These are phyloP conservation scores for Didymella sp. DNA, from an alignment of 2,329 filamentous ascomycete species.

Conservation along the genomic window DNA sequence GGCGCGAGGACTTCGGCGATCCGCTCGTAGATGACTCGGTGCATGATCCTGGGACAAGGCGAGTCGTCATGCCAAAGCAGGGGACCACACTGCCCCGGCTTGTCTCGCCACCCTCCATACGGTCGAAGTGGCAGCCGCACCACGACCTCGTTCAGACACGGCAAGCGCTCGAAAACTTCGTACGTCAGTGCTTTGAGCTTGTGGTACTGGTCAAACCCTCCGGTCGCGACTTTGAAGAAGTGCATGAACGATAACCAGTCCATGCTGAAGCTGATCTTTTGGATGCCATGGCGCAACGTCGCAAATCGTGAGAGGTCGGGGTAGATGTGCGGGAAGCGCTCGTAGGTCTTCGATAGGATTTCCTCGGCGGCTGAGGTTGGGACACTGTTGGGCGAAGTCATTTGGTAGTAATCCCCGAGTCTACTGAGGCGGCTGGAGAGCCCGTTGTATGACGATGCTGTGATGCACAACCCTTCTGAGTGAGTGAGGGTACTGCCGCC, in stretches of 20 bases:
- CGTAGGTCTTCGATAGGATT: slow-evolving; percentile 23
- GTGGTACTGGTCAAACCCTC: slow-evolving; percentile 19
- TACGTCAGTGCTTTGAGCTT: slow-evolving; percentile 11
- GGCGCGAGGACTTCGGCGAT: slow-evolving; percentile 25
- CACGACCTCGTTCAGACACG: slow-evolving; percentile 29
- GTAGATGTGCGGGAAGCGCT: slow-evolving; percentile 28
- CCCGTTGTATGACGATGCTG: neutral
- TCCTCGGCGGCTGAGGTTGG: slow-evolving; percentile 8
- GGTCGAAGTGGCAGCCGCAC: slow-evolving; percentile 26
- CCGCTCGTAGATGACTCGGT: slow-evolving; percentile 37
- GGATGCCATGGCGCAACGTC: slow-evolving; percentile 36
- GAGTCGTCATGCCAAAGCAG: slow-evolving; percentile 27
- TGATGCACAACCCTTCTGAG: slow-evolving; percentile 20
- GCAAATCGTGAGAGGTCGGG: slow-evolving; percentile 34
- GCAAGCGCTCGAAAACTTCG: slow-evolving; percentile 32
- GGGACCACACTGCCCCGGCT: slow-evolving; percentile 1
- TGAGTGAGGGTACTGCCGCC: slow-evolving; percentile 18
- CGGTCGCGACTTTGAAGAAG: slow-evolving; percentile 38
- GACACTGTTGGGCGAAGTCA: slow-evolving; percentile 20
- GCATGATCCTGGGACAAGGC: slow-evolving; percentile 33
- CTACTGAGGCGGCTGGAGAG: slow-evolving; percentile 21
- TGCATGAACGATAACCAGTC: slow-evolving; percentile 28
- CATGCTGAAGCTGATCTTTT: slow-evolving; percentile 30
- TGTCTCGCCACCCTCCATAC: slow-evolving; percentile 15
- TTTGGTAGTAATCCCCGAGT: slow-evolving; percentile 25